Conservation (phyloP, 2,329 filamentous ascomycete genomes). For the Sporothrix inflata region DNA sequence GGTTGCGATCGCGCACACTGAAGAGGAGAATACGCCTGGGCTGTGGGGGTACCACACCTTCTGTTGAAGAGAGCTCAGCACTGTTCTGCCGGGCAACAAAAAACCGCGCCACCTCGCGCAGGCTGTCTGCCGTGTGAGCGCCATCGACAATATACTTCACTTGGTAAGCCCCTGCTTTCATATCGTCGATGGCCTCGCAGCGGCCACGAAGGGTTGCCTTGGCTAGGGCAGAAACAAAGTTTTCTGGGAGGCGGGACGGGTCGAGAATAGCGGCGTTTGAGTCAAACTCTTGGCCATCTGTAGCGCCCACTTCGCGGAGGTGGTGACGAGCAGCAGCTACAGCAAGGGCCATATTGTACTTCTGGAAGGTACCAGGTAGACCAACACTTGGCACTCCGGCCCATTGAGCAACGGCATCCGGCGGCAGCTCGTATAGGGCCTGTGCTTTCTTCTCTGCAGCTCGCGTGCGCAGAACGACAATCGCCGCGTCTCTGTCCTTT, state of each 20-base stretch:
- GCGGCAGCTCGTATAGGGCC: slow-evolving; percentile 49
- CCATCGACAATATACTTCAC: slow-evolving; percentile 82
- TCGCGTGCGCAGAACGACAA: slow-evolving; percentile 59
- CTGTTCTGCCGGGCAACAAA: slow-evolving; percentile 51
- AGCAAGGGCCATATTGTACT: slow-evolving; percentile 58
- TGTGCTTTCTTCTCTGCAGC: slow-evolving; percentile 57
- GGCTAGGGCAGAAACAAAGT: slow-evolving; percentile 66
- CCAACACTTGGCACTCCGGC: slow-evolving; percentile 54
- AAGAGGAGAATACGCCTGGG: slow-evolving; percentile 69
- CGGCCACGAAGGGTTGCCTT: slow-evolving; percentile 77
- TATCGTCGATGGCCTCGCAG: slow-evolving; percentile 61
- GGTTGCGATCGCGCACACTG: slow-evolving; percentile 74
- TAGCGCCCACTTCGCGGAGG: slow-evolving; percentile 24
- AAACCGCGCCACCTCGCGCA: slow-evolving; percentile 80
- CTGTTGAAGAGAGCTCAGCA: slow-evolving; percentile 26
- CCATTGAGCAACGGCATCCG: slow-evolving; percentile 52
- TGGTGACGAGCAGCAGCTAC: slow-evolving; percentile 37
- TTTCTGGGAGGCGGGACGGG: slow-evolving; percentile 36
- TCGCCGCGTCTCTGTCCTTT: slow-evolving; percentile 43
- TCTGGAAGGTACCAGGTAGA: slow-evolving; percentile 53
- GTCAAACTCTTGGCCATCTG: slow-evolving; percentile 25
- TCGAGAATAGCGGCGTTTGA: slow-evolving; percentile 52
- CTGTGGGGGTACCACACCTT: background rate
- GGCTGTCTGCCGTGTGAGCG: slow-evolving; percentile 89
- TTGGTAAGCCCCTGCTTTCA: slow-evolving; percentile 63